Conservation (phyloP, 345 rosid species). For the Turritis glabra region DNA sequence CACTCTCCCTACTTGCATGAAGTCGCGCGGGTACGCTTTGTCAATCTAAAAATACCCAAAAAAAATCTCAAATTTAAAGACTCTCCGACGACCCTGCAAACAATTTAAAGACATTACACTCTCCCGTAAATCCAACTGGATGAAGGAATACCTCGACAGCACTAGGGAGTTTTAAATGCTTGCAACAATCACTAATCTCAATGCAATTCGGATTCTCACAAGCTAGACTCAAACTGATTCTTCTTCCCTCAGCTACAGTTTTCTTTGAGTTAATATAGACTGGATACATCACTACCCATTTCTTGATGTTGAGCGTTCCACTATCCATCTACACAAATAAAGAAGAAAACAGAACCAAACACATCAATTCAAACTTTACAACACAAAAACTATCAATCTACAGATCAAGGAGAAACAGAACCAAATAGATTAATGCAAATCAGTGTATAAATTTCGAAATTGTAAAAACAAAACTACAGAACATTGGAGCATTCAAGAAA, state of each 20-base stretch:
- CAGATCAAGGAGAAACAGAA: not conserved
- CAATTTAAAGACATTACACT: not conserved
- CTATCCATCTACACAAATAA: slow-evolving; percentile 46
- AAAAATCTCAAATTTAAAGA: no score
- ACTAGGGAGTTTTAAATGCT: slow-evolving; percentile 60
- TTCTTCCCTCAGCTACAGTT: slow-evolving; percentile 91
- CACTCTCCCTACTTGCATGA: slow-evolving; percentile 93
- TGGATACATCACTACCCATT: slow-evolving; percentile 86
- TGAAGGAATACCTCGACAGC: slow-evolving; percentile 66
- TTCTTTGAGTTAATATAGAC: no score
- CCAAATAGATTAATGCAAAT: not conserved
- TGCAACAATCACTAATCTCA: slow-evolving; percentile 90
- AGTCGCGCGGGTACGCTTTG: slow-evolving; percentile 93
- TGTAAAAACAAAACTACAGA: no score
- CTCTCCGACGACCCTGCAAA: no score
- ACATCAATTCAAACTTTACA: not conserved
- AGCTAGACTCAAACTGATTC: slow-evolving; percentile 62
- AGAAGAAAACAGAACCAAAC: not conserved
- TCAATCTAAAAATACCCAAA: slow-evolving; percentile 56
- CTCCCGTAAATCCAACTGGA: not conserved
- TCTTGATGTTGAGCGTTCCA: slow-evolving; percentile 50
- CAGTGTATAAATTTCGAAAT: no score
- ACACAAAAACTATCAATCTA: not conserved
- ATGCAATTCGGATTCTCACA: slow-evolving; percentile 84
- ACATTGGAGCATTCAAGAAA: no score